Evolutionary conservation across 2,329 filamentous ascomycete genomes (phyloP).

Genomic region (Fusarium phyllophilum): DNA sequence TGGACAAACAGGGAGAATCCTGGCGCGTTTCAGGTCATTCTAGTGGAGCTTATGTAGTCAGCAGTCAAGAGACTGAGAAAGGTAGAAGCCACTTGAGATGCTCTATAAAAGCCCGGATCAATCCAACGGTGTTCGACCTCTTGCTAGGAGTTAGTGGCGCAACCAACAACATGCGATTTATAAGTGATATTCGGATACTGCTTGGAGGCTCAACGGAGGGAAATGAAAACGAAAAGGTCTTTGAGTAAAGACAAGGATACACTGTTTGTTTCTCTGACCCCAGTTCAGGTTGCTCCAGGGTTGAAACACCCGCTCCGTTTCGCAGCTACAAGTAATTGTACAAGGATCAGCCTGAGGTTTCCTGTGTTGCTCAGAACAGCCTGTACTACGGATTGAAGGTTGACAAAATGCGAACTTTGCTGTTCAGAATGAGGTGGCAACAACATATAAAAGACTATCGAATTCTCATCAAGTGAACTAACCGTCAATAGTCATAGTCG

Average conservation of each 20-base stretch:
- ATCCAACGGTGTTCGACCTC: not conserved
- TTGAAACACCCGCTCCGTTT: constrained; percentile 40
- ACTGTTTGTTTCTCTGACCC: constrained; percentile 25
- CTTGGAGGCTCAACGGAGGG: not conserved
- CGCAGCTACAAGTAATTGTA: constrained; percentile 4
- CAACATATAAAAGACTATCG: not conserved
- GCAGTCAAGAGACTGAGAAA: not conserved
- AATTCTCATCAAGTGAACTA: not conserved
- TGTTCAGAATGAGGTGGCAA: not conserved
- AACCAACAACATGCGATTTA: not conserved
- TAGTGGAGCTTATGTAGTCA: constrained; percentile 7
- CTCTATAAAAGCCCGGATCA: not conserved
- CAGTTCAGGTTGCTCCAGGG: constrained; percentile 10
- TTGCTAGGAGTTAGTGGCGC: not conserved
- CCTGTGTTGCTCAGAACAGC: not conserved
- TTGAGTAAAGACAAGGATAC: not conserved
- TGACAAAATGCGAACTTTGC: not conserved
- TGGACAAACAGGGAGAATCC: constrained; percentile 2
- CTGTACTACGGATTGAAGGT: not conserved
- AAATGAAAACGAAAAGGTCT: not conserved
- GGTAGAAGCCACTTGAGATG: constrained; percentile 15
- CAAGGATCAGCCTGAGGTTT: constrained; percentile 20
- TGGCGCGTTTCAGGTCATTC: constrained; percentile 30
- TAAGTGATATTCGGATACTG: not conserved
- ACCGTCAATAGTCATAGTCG: not conserved